Conservation (phyloP, 176 grass and related monocot genomes). For the sorghum (Sorghum bicolor) region DNA sequence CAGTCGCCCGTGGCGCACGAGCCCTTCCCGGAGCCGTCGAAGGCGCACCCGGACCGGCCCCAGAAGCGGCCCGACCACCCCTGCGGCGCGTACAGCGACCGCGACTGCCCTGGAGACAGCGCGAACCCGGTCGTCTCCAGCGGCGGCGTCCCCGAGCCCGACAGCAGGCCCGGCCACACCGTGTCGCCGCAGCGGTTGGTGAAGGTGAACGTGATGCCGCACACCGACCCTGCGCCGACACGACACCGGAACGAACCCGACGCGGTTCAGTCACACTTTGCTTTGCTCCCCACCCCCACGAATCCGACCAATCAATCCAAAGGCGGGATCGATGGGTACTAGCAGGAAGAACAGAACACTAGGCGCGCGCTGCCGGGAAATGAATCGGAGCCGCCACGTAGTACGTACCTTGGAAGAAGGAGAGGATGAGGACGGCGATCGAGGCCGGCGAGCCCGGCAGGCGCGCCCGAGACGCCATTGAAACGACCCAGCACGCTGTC, state of each 20-base stretch:
- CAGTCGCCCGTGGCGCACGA: conserved; percentile 86
- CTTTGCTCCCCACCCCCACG: too few relatives aligned
- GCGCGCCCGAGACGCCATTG: conserved; percentile 11
- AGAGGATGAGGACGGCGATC: conserved; percentile 31
- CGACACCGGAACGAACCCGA: background rate
- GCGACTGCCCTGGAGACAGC: conserved; percentile 55
- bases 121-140: conserved; percentile 75
- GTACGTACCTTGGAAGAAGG: conserved; percentile 42
- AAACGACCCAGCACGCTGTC: background rate
- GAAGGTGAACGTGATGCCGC: conserved; percentile 77
- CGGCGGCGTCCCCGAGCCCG: conserved; percentile 61
- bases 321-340: too few relatives aligned
- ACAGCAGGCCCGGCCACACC: conserved; percentile 85
- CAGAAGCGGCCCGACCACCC: conserved; percentile 93
- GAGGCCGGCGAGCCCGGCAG: conserved; percentile 28
- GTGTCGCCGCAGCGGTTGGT: conserved; percentile 69
- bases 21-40: conserved; percentile 51
- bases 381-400: background rate
- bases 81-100: conserved; percentile 44
- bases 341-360: too few relatives aligned
- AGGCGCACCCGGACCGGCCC: conserved; percentile 71
- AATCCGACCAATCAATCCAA: background rate
- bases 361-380: too few relatives aligned
- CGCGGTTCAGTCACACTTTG: background rate
- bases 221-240: conserved; percentile 41